Percentiles rank a stretch among this genome's conserved stretches.
These are phyloP conservation scores for Lactuca saligna DNA, from an alignment of 129 eudicot genomes.

Conservation along the genomic window DNA sequence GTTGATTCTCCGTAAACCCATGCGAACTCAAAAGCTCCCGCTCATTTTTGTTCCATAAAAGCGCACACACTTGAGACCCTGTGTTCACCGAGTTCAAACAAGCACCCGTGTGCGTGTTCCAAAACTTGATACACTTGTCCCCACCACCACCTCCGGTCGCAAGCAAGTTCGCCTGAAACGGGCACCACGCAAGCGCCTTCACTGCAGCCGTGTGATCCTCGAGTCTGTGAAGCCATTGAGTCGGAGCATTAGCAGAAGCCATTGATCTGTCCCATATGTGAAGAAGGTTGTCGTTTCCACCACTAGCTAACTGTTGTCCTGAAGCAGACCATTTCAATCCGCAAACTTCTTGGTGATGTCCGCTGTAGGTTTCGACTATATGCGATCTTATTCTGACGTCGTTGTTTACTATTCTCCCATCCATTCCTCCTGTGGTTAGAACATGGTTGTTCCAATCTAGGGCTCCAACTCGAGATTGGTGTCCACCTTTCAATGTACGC, in stretches of 20 bases:
- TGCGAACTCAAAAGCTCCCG: constrained; percentile 91
- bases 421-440: constrained; percentile 93
- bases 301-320: constrained; percentile 88
- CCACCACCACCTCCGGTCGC: constrained; percentile 97
- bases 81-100: constrained; percentile 90
- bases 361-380: constrained; percentile 66
- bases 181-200: constrained; percentile 97
- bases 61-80: constrained; percentile 83
- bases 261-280: constrained; percentile 86
- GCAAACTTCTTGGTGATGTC: constrained; percentile 89
- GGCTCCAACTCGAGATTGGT: constrained; percentile 73
- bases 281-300: constrained; percentile 93
- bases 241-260: constrained; percentile 60
- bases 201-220: constrained; percentile 95
- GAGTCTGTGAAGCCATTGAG: constrained; percentile 81
- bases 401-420: constrained; percentile 77
- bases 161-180: constrained; percentile 73
- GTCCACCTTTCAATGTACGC: constrained; percentile 77
- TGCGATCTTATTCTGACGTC: constrained; percentile 71
- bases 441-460: constrained; percentile 90
- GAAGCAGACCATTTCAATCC: constrained; percentile 95
- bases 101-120: constrained; percentile 94
- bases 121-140: constrained; percentile 77
- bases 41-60: constrained; percentile 86
- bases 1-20: constrained; percentile 88